A percentile compares a stretch with the other conserved stretches of the same genome.
Evolutionary conservation across 169 alveolate species (phyloP).

Genomic region (Plasmodium cynomolgi): DNA sequence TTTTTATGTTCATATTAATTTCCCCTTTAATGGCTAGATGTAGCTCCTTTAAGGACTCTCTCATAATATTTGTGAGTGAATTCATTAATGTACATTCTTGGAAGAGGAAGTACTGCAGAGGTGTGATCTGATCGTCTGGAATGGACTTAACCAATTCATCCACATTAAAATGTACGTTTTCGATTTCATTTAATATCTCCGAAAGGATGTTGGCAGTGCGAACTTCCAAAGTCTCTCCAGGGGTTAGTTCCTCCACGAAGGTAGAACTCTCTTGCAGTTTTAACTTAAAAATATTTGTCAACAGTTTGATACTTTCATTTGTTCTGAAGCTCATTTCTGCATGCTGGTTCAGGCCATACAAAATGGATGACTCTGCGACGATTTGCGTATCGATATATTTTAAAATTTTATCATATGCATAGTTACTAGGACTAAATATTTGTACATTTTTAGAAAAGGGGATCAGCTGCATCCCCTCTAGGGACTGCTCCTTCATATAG

Average conservation of each 20-base stretch:
- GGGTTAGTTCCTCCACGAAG: conserved; percentile 61
- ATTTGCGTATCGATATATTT: conserved; percentile 74
- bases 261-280: conserved; percentile 63
- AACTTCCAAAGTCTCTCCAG: conserved; percentile 57
- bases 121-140: conserved; percentile 91
- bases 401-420: conserved; percentile 67
- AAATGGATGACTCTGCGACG: conserved; percentile 33
- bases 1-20: conserved; percentile 92
- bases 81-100: conserved; percentile 66
- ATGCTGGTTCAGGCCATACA: conserved; percentile 72
- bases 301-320: conserved; percentile 69
- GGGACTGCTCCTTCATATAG: conserved; percentile 93
- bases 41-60: conserved; percentile 90
- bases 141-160: conserved; percentile 66
- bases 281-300: conserved; percentile 65
- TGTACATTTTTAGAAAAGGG: conserved; percentile 83
- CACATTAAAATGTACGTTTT: conserved; percentile 54
- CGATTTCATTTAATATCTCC: conserved; percentile 58
- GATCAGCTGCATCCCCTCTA: conserved; percentile 95
- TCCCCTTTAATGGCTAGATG: conserved; percentile 95
- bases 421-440: conserved; percentile 65
- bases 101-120: conserved; percentile 85
- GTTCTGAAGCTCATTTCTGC: conserved; percentile 74
- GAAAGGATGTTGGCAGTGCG: conserved; percentile 40
- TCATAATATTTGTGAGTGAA: conserved; percentile 26